Base-by-base conservation (phyloP, 352 stramenopile species). In the Phytophthora cryptogea region DNA sequence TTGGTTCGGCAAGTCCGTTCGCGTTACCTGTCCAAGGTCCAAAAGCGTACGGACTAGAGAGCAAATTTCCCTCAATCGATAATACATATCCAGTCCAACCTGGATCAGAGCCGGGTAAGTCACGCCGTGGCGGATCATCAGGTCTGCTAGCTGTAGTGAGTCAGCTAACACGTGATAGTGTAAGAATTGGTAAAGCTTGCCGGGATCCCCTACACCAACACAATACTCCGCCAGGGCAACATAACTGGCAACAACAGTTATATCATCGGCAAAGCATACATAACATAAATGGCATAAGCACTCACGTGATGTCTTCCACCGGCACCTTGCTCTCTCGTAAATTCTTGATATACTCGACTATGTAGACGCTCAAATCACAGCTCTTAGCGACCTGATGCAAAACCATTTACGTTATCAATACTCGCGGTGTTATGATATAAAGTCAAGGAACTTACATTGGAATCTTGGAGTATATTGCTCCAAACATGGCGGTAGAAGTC, bases 61-160 rank as follows among this genome's bases (percentile, higher is more conserved):
- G 23, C 54, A 59, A 44, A 80, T 75, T 3, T 74, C 72, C 5
- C 75, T 72, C 4, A 91, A 50, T 0, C 80, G 78, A 36, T 72
- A 86, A 46, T 87, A 83, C 82, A 91, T 91, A 32, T 89, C 78
- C 52, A 89, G 31, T 0, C 76, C 80, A 9, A 86, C 53, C 68
- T 91, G 82, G 46, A 83, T 68, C 16, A 91, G 46, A 0, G 54
- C 66, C 40, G 51, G 49, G 28, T 74, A 58, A 1, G 32, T 53
- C 20, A 59, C 39, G 0, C 68, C 60, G 32, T 70, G 54, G 10
- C 62, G 51, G 13, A 89, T 47, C 35, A 93, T 68, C 8, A 88
- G 46, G 4, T 84, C 67, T 10, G 81, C 83, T 36, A 93, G 68
- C 35, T 78, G 76, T 9, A 67, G 47, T 14, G 78, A 93, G 49